Evolutionary conservation across 306 rosid species (phyloP).

Genomic region (Gastrolobium villosum): DNA sequence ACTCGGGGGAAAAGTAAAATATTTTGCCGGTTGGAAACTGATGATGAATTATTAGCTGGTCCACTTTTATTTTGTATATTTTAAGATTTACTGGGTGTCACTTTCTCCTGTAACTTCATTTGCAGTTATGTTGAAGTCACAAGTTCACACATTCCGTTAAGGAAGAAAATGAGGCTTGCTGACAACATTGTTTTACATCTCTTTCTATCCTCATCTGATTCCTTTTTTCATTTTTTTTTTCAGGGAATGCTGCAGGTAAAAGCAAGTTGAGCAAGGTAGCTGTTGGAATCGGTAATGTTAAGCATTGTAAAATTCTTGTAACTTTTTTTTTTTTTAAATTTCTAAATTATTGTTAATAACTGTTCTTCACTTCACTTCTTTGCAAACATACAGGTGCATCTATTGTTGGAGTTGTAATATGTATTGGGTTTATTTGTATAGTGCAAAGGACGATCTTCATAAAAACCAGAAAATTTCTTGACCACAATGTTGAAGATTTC

Average conservation of each 20-base stretch:
- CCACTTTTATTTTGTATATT: background rate
- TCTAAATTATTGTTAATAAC: background rate
- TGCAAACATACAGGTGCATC: background rate
- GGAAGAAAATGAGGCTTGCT: background rate
- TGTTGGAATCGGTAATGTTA: constrained; percentile 55
- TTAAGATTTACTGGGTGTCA: background rate
- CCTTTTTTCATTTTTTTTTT: constrained; percentile 53
- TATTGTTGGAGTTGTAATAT: background rate
- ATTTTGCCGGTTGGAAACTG: background rate
- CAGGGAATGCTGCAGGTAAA: constrained; percentile 46
- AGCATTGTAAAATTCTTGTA: too few relatives aligned
- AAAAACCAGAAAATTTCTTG: background rate
- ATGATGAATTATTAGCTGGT: background rate
- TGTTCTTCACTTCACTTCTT: background rate
- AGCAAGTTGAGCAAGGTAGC: fast-evolving
- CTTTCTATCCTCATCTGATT: constrained; percentile 2
- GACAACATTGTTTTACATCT: background rate
- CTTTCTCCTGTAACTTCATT: background rate
- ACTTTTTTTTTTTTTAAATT: too few relatives aligned
- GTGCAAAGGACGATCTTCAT: background rate
- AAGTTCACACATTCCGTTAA: background rate
- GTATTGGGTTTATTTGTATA: background rate
- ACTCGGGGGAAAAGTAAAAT: too few relatives aligned
- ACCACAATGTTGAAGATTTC: constrained; percentile 9
- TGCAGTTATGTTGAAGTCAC: constrained; percentile 27